phyloP scores from a whole-genome alignment of 805 yeast genomes.

The Clavispora santaluciae region DNA sequence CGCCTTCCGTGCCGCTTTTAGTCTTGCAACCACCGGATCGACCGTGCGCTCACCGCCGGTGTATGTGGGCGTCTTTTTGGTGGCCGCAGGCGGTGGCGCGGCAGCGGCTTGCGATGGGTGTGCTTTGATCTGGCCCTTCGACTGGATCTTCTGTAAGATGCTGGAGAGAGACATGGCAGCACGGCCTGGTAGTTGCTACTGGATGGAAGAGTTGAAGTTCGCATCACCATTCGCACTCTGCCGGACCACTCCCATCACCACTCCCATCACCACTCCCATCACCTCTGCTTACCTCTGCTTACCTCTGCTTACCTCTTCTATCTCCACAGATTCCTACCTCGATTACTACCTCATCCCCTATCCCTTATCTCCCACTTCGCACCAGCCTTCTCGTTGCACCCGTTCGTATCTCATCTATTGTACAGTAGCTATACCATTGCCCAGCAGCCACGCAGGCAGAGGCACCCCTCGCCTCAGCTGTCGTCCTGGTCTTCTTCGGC shows the following conservation, averaged over 20 bases:
- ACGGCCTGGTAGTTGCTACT: no score
- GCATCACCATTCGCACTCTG: conserved; percentile 1
- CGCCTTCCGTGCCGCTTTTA: conserved; percentile 60
- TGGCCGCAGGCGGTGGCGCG: neutral
- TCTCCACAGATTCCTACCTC: no score
- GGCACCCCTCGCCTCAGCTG: no score
- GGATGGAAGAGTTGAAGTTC: neutral
- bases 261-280: no score
- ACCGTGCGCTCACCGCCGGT: conserved; percentile 21
- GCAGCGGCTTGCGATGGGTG: neutral
- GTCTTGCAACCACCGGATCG: conserved; percentile 68
- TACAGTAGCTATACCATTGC: no score
- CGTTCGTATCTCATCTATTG: no score
- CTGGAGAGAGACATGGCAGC: conserved; percentile 25
- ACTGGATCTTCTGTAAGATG: conserved; percentile 27
- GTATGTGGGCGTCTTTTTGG: neutral
- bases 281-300: no score
- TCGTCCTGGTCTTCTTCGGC: conserved; percentile 6
- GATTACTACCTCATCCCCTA: no score
- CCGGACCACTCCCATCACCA: neutral
- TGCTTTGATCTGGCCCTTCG: conserved; percentile 22
- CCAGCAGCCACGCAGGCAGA: no score
- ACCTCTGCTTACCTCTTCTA: no score
- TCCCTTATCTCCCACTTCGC: no score
- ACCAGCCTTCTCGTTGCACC: no score